Conservation (phyloP, 106 monocot genomes). For the Dactylorhiza incarnata region DNA sequence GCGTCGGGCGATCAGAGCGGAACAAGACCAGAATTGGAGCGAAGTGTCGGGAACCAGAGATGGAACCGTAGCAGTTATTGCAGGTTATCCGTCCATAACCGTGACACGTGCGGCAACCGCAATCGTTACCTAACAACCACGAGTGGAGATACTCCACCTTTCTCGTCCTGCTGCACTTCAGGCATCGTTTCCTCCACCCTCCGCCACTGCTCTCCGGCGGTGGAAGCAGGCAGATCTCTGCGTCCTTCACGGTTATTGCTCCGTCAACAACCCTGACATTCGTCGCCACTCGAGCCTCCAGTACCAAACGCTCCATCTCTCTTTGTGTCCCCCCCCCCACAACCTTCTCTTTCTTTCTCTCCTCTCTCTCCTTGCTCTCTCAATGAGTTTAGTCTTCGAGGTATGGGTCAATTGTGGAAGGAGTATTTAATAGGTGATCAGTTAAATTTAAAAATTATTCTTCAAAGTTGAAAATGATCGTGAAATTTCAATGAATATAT, state of each 20-base stretch:
- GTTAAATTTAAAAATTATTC: too few species aligned
- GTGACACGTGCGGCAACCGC: conserved; percentile 73
- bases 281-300: conserved; percentile 10
- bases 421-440: too few species aligned
- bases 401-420: too few species aligned
- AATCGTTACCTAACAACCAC: conserved; percentile 80
- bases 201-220: conserved; percentile 4
- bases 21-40: conserved; percentile 41
- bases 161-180: conserved; percentile 69
- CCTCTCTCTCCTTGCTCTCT: too few species aligned
- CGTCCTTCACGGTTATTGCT: conserved; percentile 14
- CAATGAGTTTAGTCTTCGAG: too few species aligned
- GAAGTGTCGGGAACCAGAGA: conserved; percentile 52
- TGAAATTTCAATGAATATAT: too few species aligned
- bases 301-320: conserved; percentile 8
- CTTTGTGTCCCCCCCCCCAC: background rate
- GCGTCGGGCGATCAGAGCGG: conserved; percentile 10
- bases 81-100: conserved; percentile 74
- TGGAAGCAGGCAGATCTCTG: background rate
- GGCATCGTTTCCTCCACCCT: conserved; percentile 35
- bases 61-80: conserved; percentile 68
- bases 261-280: conserved; percentile 18
- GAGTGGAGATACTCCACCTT: conserved; percentile 59
- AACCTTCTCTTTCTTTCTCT: too few species aligned
- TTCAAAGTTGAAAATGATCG: too few species aligned